Evolutionary conservation across 1,139 yeast species (phyloP), one percentile per base, ranked within the genome.

Genomic region (Wickerhamomyces sp.): DNA sequence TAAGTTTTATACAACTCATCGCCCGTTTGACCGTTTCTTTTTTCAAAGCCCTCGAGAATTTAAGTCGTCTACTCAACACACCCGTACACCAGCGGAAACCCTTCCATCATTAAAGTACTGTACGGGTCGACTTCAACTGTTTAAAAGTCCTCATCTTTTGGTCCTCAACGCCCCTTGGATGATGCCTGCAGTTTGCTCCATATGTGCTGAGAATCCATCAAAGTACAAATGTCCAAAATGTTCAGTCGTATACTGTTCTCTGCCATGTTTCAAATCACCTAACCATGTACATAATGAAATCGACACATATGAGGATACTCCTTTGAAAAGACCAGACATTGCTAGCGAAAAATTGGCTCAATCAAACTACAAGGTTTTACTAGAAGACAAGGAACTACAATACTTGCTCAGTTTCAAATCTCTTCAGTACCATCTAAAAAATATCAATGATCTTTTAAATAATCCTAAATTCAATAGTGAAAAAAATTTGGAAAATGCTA

Each of bases 171-270:
- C n/a, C n/a, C n/a, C n/a, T n/a, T n/a, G 4, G 15, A 39, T 36
- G 44, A 33, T 24, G 3, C 20, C 35, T 8, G 39, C 44, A n/a
- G 47, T 48, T 16, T 78, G 85, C 59, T 64, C 61, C 14, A 68
- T 80, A 7, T 79, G 86, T 49, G 38, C 49, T 3, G 53, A 38
- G 2, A 49, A 57, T 2, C 61, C 60, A 30, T 63, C 75, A 25
- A 78, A 76, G 49, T 81, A 81, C 57, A 79, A 72, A 50, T 81
- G 89, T 54, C 85, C 88, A 2, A 72, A 67, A 44, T 80, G 88
- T 48, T 49, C 54, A 0, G 46, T 61, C 4, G 51, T 53, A 28
- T 71, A 72, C 56, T 82, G 90, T 50, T 77, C 86, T 0, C 43
- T 82, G 10, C 48, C 43, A 1, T 82, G 90, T 48, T 82, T 72